phyloP scores from a whole-genome alignment of 345 rosid species.

The Camelina hispida region DNA sequence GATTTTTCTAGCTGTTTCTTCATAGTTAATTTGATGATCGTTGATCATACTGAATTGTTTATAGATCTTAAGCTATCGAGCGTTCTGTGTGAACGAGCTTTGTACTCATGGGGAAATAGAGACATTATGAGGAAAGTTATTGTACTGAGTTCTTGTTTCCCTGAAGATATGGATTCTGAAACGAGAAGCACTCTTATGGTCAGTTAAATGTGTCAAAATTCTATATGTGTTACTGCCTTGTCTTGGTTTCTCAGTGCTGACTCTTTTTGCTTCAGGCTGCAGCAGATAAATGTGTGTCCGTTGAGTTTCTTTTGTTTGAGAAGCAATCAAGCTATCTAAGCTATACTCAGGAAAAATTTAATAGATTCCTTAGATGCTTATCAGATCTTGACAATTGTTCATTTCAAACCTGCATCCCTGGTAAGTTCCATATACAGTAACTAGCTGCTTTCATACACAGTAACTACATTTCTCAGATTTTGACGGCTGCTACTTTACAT shows the following conservation, averaged over 20 bases:
- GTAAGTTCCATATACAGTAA: constrained; percentile 44
- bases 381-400: constrained; percentile 93
- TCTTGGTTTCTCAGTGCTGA: background rate
- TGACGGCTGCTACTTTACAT: background rate
- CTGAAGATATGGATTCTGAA: constrained; percentile 50
- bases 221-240: background rate
- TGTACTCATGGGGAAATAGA: constrained; percentile 78
- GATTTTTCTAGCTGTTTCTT: background rate
- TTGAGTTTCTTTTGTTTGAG: constrained; percentile 78
- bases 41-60: constrained; percentile 22
- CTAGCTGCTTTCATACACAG: constrained; percentile 7
- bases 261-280: constrained; percentile 62
- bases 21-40: background rate
- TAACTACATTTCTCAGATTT: background rate
- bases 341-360: constrained; percentile 56
- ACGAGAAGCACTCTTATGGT: constrained; percentile 65
- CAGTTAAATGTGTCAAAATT: constrained; percentile 34
- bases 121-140: constrained; percentile 72
- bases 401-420: constrained; percentile 63
- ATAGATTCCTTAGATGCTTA: constrained; percentile 55
- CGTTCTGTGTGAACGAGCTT: constrained; percentile 63
- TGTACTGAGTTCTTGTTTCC: constrained; percentile 66
- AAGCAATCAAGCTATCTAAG: constrained; percentile 55
- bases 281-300: constrained; percentile 71
- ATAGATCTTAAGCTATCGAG: constrained; percentile 65